A percentile compares a stretch with the other conserved stretches of the same genome.
Evolutionary conservation across 2,329 filamentous ascomycete species (phyloP).

Genomic region (Beauveria rudraprayagi): DNA sequence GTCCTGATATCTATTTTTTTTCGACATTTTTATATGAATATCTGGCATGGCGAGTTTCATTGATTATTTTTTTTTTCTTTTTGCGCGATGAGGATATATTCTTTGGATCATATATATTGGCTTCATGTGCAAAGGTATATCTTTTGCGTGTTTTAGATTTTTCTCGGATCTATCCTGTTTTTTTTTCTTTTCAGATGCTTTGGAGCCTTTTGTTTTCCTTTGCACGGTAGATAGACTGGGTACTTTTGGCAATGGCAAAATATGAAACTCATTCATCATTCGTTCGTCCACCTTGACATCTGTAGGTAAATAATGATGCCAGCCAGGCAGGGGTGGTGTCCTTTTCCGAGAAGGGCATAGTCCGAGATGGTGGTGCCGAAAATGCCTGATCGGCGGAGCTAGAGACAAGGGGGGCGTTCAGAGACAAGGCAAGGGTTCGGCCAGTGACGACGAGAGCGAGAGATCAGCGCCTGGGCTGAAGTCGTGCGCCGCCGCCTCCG

Average conservation of each 20-base stretch:
- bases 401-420: not conserved
- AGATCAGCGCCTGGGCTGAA: not conserved
- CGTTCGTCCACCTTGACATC: not conserved
- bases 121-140: not conserved
- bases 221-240: not conserved
- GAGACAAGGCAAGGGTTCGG: not conserved
- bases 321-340: not conserved
- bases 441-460: not conserved
- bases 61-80: not conserved
- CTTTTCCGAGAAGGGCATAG: constrained; percentile 1
- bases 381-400: constrained; percentile 7
- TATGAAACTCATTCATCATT: not conserved
- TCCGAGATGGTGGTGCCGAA: constrained; percentile 4
- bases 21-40: not conserved
- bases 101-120: constrained; percentile 1
- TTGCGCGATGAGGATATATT: not conserved
- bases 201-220: not conserved
- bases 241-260: not conserved
- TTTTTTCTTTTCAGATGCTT: not conserved
- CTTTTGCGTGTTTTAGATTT: not conserved
- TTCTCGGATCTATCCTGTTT: not conserved
- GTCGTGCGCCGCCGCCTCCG: too few species aligned
- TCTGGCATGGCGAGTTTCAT: constrained; percentile 5
- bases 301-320: not conserved
- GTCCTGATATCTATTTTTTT: constrained; percentile 9